Evolutionary conservation across 2,329 filamentous ascomycete species (phyloP), one percentile per base, ranked within the genome.

Genomic region (Nothopassalora personata): DNA sequence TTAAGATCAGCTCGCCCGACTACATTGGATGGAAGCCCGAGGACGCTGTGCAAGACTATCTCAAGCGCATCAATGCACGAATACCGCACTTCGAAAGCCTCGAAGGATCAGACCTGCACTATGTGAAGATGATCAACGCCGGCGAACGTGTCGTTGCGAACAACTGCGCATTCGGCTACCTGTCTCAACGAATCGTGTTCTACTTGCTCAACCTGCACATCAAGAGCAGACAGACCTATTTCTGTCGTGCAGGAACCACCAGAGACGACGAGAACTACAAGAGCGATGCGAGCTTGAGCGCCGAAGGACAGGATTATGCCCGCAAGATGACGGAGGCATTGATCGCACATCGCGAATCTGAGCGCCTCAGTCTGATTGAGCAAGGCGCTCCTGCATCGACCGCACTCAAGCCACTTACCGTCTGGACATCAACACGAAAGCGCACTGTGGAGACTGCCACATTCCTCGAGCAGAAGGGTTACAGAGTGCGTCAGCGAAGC

Each of bases 61-160:
- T 99, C 43, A 84, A 86, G 63, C 87, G 94, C 53, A 97, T 99
- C 71, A 87, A 91, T 63, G 87, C 90, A 67, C 90, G 94, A 67
- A 99, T 99, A 60, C 94, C 94, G 19, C 87, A 93, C 60, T 99
- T 96, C 68, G 92, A 99, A 77, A 96, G 91, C 1, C 97, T 99
- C 91, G 84, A 92, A 68, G 94, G 99, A 74, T 82, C 83, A 31
- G 92, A 97, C 66, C 82, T 99, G 63, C 96, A 97, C 73, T 99
- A 93, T 77, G 93, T 99, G 77, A 97, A 96, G 79, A 97, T 99
- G 93, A 96, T 97, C 73, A 99, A 99, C 67, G 94, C 94, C 7
- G 94, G 94, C 48, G 86, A 93, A 71, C 86, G 91, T 66, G 88
- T 99, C 71, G 88, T 93, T 68, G 93, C 97, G 75, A 99, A 99